These are phyloP conservation scores for Sphagnurus paluster DNA, from an alignment of 1,284 basidiomycete genomes.

Conservation along the genomic window DNA sequence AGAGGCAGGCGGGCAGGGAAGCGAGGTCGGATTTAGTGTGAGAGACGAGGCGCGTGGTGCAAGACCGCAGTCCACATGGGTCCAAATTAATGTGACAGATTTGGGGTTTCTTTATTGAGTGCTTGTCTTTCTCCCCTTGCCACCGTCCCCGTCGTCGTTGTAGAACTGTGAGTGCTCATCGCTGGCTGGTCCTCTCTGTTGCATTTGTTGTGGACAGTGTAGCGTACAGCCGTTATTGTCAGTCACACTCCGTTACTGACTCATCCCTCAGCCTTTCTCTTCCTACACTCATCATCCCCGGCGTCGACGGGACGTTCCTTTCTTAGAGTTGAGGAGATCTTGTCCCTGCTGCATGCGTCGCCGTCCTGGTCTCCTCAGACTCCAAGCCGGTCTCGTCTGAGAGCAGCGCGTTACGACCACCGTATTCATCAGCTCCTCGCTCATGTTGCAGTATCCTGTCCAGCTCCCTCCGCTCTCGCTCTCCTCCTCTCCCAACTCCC, in stretches of 20 bases:
- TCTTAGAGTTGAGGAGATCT: constrained; percentile 15
- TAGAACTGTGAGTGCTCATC: constrained; percentile 16
- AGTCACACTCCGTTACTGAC: not conserved
- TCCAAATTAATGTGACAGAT: constrained; percentile 22
- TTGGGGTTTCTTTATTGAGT: constrained; percentile 24
- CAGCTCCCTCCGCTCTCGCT: constrained; percentile 53
- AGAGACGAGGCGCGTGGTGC: constrained; percentile 19
- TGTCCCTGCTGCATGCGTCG: constrained; percentile 47
- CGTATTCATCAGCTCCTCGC: constrained; percentile 19
- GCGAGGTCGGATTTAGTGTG: constrained; percentile 1
- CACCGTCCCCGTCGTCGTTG: constrained; percentile 24
- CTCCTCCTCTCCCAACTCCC: constrained; percentile 39
- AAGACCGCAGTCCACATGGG: constrained; percentile 29
- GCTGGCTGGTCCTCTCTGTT: not conserved
- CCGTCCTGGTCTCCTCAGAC: constrained; percentile 49
- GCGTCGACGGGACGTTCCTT: constrained; percentile 33
- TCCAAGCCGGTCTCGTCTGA: constrained; percentile 59
- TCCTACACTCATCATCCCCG: constrained; percentile 18
- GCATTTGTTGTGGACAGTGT: constrained; percentile 2
- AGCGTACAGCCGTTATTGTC: too few relatives aligned
- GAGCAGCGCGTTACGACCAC: constrained; percentile 22
- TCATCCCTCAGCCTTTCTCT: constrained; percentile 10
- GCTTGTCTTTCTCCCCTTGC: constrained; percentile 24
- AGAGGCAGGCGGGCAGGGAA: not conserved
- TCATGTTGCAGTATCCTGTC: constrained; percentile 73